A percentile compares a stretch with the other conserved stretches of the same genome.
Conservation (phyloP, 805 yeast genomes). For the Saccharomycopsis babjevae region DNA sequence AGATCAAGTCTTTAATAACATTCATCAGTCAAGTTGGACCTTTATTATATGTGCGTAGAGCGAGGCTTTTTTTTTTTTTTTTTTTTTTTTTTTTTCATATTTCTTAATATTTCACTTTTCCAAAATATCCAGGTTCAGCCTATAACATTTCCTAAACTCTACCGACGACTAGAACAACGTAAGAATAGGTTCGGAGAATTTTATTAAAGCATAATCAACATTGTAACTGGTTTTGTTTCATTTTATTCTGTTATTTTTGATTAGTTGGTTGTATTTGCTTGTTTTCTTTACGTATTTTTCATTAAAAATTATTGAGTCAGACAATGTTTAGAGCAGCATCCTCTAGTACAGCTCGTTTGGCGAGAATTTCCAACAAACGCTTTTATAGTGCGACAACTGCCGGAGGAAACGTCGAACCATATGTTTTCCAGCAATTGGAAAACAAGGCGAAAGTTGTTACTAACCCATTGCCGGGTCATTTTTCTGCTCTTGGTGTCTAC, state of each 20-base stretch:
- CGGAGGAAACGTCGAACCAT: constrained; percentile 12
- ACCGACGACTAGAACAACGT: too few species aligned
- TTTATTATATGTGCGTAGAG: neutral
- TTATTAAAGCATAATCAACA: too few species aligned
- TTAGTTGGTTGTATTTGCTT: neutral
- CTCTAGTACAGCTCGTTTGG: neutral
- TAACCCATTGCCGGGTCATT: constrained; percentile 81
- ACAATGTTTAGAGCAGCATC: neutral
- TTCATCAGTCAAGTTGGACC: neutral
- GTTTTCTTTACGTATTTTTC: neutral
- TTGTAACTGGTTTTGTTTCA: neutral
- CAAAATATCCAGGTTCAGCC: neutral
- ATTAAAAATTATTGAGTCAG: neutral
- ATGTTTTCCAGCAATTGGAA: constrained; percentile 25
- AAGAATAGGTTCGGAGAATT: too few species aligned
- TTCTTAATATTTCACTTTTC: neutral
- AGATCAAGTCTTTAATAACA: neutral
- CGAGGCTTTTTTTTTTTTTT: neutral
- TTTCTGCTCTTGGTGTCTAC: constrained; percentile 82
- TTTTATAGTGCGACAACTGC: neutral
- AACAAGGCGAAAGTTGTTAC: constrained; percentile 82
- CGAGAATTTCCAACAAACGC: neutral
- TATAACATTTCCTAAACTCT: too few species aligned
- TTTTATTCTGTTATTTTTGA: neutral
- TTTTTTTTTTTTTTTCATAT: neutral